Evolutionary conservation across 805 yeast genomes (phyloP).

Genomic region (Helenozyma baotianmanensis): DNA sequence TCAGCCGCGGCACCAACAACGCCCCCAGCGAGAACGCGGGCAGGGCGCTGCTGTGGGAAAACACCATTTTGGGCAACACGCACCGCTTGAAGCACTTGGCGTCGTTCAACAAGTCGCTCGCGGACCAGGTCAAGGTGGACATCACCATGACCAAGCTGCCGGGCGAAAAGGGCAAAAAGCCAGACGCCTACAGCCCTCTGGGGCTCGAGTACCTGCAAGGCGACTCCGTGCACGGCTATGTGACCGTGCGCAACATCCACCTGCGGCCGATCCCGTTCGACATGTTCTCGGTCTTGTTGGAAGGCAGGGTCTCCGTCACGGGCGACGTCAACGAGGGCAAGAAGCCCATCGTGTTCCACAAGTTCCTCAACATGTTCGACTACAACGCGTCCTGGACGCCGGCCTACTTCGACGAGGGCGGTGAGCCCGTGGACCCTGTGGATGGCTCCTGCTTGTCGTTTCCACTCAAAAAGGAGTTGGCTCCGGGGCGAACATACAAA

Average conservation of each 20-base stretch:
- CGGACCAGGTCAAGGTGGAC: constrained; percentile 18
- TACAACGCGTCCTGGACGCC: constrained; percentile 30
- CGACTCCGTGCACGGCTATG: constrained; percentile 22
- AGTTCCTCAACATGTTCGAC: constrained; percentile 29
- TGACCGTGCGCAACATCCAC: constrained; percentile 18
- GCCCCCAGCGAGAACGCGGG: neutral
- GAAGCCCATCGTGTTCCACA: constrained; percentile 21
- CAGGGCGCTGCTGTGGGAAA: constrained; percentile 25
- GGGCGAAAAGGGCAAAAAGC: constrained; percentile 14
- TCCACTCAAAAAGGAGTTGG: constrained; percentile 20
- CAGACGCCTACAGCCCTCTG: constrained; percentile 20
- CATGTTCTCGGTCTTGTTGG: constrained; percentile 26
- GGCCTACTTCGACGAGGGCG: constrained; percentile 13
- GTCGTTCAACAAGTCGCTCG: constrained; percentile 10
- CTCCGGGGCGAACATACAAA: constrained; percentile 22
- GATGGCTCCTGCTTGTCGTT: constrained; percentile 28
- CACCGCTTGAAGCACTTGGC: constrained; percentile 21
- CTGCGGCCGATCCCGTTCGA: constrained; percentile 19
- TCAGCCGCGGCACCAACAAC: constrained; percentile 1
- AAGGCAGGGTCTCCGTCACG: constrained; percentile 23
- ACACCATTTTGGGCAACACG: constrained; percentile 27
- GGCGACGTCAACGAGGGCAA: constrained; percentile 13
- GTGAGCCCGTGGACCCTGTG: constrained; percentile 22
- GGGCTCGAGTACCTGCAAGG: constrained; percentile 23
- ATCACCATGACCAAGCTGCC: constrained; percentile 16